Conservation (phyloP, 192 early-diverging fungal species). For the Backusella circina region DNA sequence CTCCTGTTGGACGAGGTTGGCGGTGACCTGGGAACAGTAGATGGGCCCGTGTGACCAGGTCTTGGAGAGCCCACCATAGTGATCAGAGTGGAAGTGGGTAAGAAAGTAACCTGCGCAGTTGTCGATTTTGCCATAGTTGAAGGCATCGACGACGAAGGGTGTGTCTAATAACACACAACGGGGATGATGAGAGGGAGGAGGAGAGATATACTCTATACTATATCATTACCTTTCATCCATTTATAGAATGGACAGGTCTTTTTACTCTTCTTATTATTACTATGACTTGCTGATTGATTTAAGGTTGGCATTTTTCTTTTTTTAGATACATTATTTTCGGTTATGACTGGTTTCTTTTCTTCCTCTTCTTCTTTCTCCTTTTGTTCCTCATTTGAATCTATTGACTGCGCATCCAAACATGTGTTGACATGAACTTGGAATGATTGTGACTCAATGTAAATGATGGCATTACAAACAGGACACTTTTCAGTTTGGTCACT, state of each 20-base stretch:
- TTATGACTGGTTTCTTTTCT: neutral
- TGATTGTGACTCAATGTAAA: neutral
- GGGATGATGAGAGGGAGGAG: no score
- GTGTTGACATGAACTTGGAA: slow-evolving; percentile 12
- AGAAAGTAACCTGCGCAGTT: slow-evolving; percentile 84
- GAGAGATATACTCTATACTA: neutral
- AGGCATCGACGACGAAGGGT: slow-evolving; percentile 87
- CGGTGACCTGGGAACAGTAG: slow-evolving; percentile 87
- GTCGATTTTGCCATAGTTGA: slow-evolving; percentile 72
- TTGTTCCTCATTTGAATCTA: neutral
- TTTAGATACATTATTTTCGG: neutral
- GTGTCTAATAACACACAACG: no score
- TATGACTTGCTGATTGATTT: neutral
- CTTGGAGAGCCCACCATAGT: slow-evolving; percentile 77
- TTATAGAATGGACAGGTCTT: slow-evolving; percentile 9
- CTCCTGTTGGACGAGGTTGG: slow-evolving; percentile 66
- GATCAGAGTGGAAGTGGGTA: slow-evolving; percentile 92
- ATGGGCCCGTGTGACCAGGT: slow-evolving; percentile 71
- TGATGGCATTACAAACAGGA: neutral
- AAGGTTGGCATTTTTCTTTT: neutral
- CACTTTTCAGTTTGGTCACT: neutral
- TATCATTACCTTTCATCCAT: neutral
- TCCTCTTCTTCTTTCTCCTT: neutral
- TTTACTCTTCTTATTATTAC: neutral
- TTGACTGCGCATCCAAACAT: slow-evolving; percentile 9